phyloP scores from a whole-genome alignment of 306 rosid genomes.

The Inga oerstediana region DNA sequence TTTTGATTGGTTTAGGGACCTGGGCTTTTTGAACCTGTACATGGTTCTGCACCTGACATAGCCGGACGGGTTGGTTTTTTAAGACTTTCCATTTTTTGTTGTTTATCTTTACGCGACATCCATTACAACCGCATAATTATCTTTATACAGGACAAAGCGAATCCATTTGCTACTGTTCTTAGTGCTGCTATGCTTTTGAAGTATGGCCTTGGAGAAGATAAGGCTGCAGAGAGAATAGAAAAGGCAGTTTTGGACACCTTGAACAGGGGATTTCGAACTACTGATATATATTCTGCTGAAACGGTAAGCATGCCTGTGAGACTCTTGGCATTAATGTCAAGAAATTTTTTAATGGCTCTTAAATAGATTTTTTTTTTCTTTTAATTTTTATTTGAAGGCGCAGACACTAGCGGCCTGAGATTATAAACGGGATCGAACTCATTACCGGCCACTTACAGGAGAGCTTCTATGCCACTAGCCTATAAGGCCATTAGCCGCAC shows the following conservation, averaged over 20 bases:
- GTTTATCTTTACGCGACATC: not conserved
- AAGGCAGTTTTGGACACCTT: slow-evolving; percentile 78
- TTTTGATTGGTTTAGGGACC: slow-evolving; percentile 72
- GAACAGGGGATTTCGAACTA: slow-evolving; percentile 81
- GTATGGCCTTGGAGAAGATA: slow-evolving; percentile 83
- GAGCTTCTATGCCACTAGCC: no score
- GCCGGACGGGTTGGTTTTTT: slow-evolving; percentile 85
- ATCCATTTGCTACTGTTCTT: slow-evolving; percentile 91
- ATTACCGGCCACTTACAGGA: not conserved
- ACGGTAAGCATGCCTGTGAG: slow-evolving; percentile 49
- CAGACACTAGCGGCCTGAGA: no score
- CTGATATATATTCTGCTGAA: slow-evolving; percentile 81
- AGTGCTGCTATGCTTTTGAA: slow-evolving; percentile 95
- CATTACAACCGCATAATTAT: slow-evolving; percentile 16
- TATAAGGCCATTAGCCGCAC: not conserved
- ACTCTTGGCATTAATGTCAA: slow-evolving; percentile 9
- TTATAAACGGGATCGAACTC: no score
- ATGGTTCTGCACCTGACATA: slow-evolving; percentile 99
- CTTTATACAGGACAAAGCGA: slow-evolving; percentile 82
- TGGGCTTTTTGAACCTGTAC: slow-evolving; percentile 94
- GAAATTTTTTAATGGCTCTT: not conserved
- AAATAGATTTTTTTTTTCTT: not conserved
- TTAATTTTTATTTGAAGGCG: no score
- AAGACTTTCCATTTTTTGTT: not conserved
- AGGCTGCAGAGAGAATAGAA: slow-evolving; percentile 85